Percentiles rank a stretch among this genome's conserved stretches.
phyloP scores from a whole-genome alignment of 2,329 filamentous ascomycete genomes.

The Paraconiothyrium brasiliense region DNA sequence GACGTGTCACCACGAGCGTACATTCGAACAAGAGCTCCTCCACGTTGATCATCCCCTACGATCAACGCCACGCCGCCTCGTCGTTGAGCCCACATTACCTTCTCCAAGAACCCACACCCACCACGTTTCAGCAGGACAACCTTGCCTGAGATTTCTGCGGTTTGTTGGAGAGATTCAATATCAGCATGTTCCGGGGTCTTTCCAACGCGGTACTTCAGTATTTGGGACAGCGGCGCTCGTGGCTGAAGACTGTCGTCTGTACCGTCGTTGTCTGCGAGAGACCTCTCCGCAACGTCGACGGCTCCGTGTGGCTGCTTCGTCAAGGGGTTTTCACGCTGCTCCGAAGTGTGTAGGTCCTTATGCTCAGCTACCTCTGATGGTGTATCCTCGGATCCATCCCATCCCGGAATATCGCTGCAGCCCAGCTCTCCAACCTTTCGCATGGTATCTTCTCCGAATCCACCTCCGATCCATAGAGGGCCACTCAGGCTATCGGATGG shows the following conservation, averaged over 20 bases:
- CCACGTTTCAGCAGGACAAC: slow-evolving; percentile 90
- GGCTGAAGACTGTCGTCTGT: slow-evolving; percentile 84
- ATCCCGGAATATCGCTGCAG: slow-evolving; percentile 92
- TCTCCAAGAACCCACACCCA: slow-evolving; percentile 95
- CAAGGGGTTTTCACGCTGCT: slow-evolving; percentile 18
- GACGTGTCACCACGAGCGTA: slow-evolving; percentile 97
- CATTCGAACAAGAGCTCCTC: slow-evolving; percentile 93
- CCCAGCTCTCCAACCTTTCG: slow-evolving; percentile 82
- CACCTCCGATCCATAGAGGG: slow-evolving; percentile 91
- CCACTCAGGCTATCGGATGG: slow-evolving; percentile 82
- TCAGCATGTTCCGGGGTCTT: slow-evolving; percentile 71
- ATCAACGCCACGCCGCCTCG: slow-evolving; percentile 89
- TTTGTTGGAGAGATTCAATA: slow-evolving; percentile 90
- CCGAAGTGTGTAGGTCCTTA: slow-evolving; percentile 18
- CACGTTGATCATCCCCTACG: slow-evolving; percentile 90
- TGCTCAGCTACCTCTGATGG: slow-evolving; percentile 20
- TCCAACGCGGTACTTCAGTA: slow-evolving; percentile 40
- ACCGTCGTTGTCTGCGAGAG: slow-evolving; percentile 68
- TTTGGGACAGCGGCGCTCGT: slow-evolving; percentile 55
- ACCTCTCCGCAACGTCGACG: slow-evolving; percentile 2
- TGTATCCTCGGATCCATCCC: slow-evolving; percentile 62
- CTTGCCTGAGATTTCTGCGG: slow-evolving; percentile 91
- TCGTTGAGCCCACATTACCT: slow-evolving; percentile 95
- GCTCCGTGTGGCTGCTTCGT: slow-evolving; percentile 15
- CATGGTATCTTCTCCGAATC: slow-evolving; percentile 81